Conservation (phyloP, 2,329 filamentous ascomycete species). For the Ascochyta pisi region DNA sequence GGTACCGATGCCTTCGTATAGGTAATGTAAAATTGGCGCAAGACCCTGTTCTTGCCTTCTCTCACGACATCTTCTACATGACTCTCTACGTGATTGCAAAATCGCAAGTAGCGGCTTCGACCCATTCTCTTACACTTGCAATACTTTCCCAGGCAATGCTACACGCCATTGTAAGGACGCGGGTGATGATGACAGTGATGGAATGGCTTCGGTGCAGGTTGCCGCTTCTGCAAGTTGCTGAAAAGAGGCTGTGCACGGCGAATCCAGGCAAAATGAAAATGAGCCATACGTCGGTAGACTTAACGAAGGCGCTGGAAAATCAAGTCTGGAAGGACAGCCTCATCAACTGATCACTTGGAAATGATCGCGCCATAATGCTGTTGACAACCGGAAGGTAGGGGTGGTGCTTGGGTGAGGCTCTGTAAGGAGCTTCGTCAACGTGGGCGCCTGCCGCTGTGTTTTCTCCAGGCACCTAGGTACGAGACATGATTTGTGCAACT, state of each 20-base stretch:
- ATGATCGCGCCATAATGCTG: neutral
- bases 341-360: neutral
- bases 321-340: neutral
- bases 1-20: neutral
- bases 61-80: neutral
- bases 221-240: too few relatives aligned
- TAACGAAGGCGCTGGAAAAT: neutral
- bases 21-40: neutral
- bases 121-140: neutral
- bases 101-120: neutral
- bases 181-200: neutral
- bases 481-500: too few relatives aligned
- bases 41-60: neutral
- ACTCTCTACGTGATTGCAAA: neutral
- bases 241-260: neutral
- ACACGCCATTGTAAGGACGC: neutral
- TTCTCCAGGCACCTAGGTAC: too few relatives aligned
- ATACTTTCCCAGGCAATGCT: neutral
- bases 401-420: neutral
- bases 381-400: neutral
- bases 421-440: too few relatives aligned
- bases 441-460: constrained; percentile 4
- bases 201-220: neutral
- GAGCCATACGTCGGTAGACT: neutral
- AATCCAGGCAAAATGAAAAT: neutral